Percentiles rank a stretch among this genome's conserved stretches.
Conservation (phyloP, 2,329 filamentous ascomycete species). For the Botryotinia calthae region DNA sequence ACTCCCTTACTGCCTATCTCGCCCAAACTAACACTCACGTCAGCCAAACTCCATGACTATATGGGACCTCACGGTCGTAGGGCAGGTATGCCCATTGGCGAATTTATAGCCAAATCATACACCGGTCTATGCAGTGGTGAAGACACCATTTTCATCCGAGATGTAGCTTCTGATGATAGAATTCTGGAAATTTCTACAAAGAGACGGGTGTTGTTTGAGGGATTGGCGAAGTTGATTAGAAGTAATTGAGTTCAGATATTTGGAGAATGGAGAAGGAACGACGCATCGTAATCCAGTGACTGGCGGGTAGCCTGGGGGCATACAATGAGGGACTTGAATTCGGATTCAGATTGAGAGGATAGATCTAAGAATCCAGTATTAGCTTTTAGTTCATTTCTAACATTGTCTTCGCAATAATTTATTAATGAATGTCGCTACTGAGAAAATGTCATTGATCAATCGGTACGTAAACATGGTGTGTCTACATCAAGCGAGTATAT, state of each 20-base stretch:
- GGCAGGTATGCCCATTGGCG: conserved; percentile 48
- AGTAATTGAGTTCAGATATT: neutral
- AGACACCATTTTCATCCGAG: neutral
- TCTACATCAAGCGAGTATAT: neutral
- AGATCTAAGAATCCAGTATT: no score
- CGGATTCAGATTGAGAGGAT: no score
- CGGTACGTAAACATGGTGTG: neutral
- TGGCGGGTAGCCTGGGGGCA: neutral
- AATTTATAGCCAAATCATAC: neutral
- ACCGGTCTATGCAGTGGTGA: neutral
- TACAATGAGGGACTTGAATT: neutral
- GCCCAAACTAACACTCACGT: neutral
- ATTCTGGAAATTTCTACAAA: neutral
- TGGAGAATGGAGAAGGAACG: neutral
- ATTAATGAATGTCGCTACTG: neutral
- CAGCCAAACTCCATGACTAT: conserved; percentile 46
- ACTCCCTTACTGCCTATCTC: conserved; percentile 46
- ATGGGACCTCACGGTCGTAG: conserved; percentile 45
- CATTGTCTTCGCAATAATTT: neutral
- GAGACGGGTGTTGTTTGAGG: neutral
- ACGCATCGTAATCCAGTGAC: neutral
- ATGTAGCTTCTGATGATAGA: no score
- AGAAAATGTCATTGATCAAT: neutral
- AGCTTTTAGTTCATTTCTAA: neutral
- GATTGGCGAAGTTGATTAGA: neutral